Evolutionary conservation across 2,329 filamentous ascomycete genomes (phyloP).

Genomic region (Hypoxylon sp.): DNA sequence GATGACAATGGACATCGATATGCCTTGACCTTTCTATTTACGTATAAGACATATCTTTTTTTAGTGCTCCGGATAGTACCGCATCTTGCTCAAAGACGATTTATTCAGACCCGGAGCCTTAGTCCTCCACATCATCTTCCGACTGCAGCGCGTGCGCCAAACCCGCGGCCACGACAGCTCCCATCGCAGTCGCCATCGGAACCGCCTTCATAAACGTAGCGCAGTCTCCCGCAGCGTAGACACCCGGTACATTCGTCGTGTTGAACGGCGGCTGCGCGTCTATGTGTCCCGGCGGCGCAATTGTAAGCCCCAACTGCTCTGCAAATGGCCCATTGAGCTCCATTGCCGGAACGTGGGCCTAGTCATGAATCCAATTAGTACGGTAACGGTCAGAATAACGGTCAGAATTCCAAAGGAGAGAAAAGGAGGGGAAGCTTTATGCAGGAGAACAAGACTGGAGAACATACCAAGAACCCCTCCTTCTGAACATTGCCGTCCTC

Average conservation of each 20-base stretch:
- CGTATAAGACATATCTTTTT: no score
- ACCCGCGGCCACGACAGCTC: slow-evolving; percentile 33
- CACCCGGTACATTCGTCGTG: slow-evolving; percentile 58
- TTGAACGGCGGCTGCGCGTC: slow-evolving; percentile 54
- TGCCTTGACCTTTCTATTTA: no score
- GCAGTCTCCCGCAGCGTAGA: slow-evolving; percentile 63
- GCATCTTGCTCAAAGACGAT: no score
- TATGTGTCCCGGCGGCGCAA: slow-evolving; percentile 53
- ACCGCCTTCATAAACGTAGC: slow-evolving; percentile 41
- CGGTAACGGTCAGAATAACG: no score
- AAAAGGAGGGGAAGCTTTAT: no score
- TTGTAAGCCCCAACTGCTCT: slow-evolving; percentile 54
- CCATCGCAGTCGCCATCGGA: slow-evolving; percentile 41
- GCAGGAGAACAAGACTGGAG: background rate
- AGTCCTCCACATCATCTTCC: slow-evolving; percentile 37
- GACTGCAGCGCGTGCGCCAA: slow-evolving; percentile 37
- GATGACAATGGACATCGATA: no score
- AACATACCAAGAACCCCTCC: slow-evolving; percentile 51
- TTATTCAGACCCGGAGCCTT: no score
- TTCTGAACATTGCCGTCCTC: slow-evolving; percentile 48
- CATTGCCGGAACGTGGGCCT: slow-evolving; percentile 48
- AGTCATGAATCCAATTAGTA: background rate
- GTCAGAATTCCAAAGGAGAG: no score
- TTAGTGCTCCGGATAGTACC: no score
- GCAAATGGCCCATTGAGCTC: slow-evolving; percentile 52